Evolutionary conservation across 805 yeast species (phyloP), one percentile per base, ranked within the genome.

Genomic region (Myxozyma geophila): DNA sequence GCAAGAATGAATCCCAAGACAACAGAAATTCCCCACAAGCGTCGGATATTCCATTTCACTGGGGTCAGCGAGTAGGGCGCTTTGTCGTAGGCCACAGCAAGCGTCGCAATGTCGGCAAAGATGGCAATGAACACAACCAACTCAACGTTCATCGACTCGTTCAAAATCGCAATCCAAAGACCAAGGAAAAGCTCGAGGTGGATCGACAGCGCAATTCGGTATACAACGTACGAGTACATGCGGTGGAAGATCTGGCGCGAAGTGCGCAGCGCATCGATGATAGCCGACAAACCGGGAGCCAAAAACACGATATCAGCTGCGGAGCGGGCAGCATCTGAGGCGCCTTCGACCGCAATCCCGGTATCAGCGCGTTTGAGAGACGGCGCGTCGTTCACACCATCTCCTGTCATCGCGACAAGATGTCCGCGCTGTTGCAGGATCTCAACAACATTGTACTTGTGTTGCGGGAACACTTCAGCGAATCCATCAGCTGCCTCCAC

Each of bases 181-280:
- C 97, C 97, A 75, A 92, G 82, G 88, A 91, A 91, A 75, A 91
- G 81, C 83, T 92, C 97, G 85, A 91, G 87, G 82, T 91, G 97
- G 77, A 91, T 84, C 68, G 97, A 92, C 78, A 91, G 83, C 77
- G 97, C 97, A 80, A 91, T 91, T 7, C 37, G 36, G 92, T 91
- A 91, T 75, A 90, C 96, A 82, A 91, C 96, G 81, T 91, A 91
- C 73, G 97, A 86, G 87, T 92, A 91, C 97, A 91, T 91, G 85
- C 97, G 89, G 92, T 91, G 97, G 96, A 90, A 90, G 87, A 90
- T 90, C 82, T 90, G 96, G 82, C 97, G 85, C 70, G 96, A 90
- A 75, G 96, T 91, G 87, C 92, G 91, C 40, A 51, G 44, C n/a
- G 54, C 54, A n/a, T 51, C 54, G 13, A 51, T 39, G 35, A 51